phyloP scores from a whole-genome alignment of 169 alveolate species.

The Babesia bovis region DNA sequence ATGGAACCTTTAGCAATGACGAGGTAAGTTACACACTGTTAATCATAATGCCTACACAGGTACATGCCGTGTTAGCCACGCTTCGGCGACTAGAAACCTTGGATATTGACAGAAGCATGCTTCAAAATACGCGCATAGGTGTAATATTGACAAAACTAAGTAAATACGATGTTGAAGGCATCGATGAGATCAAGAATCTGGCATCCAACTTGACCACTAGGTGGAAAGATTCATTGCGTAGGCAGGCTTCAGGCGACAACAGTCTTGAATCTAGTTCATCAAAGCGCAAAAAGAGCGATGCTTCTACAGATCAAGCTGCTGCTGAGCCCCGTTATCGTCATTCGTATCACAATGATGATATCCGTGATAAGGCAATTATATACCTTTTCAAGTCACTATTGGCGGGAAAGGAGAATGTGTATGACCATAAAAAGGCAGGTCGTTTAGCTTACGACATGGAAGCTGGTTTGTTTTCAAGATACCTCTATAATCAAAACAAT shows the following conservation, averaged over 20 bases:
- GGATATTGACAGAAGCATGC: constrained; percentile 70
- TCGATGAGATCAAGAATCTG: constrained; percentile 41
- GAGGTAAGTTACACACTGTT: constrained; percentile 12
- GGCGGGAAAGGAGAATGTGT: constrained; percentile 52
- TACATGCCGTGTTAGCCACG: constrained; percentile 25
- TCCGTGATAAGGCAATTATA: constrained; percentile 68
- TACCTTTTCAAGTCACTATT: constrained; percentile 61
- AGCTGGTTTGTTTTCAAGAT: constrained; percentile 63
- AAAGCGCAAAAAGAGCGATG: constrained; percentile 39
- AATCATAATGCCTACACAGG: background rate
- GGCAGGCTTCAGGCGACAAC: constrained; percentile 28
- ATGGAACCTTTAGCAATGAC: background rate
- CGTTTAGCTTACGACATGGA: constrained; percentile 77
- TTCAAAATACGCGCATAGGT: constrained; percentile 80
- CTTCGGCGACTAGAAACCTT: constrained; percentile 66
- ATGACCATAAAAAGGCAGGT: constrained; percentile 69
- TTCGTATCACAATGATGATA: constrained; percentile 53
- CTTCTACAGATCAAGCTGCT: background rate
- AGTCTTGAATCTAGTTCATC: constrained; percentile 25
- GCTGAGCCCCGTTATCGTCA: constrained; percentile 35
- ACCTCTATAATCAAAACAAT: constrained; percentile 51
- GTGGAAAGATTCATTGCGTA: constrained; percentile 63
- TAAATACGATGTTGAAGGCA: constrained; percentile 28
- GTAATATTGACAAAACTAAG: constrained; percentile 76
- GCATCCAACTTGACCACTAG: constrained; percentile 59